A percentile compares a stretch with the other conserved stretches of the same genome.
Evolutionary conservation across 768 basidiomycete genomes (phyloP).

Genomic region (Cystofilobasidium bisporidii): DNA sequence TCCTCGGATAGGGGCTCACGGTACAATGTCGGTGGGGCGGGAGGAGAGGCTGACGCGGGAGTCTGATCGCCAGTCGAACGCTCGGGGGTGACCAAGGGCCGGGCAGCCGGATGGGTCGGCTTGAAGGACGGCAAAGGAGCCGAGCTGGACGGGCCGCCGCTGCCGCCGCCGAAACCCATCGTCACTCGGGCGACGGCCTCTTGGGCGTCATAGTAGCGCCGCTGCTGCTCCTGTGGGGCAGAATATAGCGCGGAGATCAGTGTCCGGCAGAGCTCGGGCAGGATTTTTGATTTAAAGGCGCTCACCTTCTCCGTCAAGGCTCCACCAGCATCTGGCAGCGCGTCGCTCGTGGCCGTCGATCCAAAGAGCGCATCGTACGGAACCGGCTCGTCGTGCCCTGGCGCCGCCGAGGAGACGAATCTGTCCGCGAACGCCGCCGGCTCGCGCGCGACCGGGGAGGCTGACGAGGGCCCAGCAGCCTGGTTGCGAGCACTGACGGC

Average conservation of each 20-base stretch:
- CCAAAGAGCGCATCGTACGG: conserved; percentile 13
- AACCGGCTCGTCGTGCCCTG: conserved; percentile 1
- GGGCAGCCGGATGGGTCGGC: neutral
- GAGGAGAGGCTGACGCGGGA: neutral
- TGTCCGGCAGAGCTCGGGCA: neutral
- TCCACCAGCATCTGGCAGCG: neutral
- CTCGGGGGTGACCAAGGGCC: neutral
- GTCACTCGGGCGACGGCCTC: conserved; percentile 15
- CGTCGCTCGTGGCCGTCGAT: too few species aligned
- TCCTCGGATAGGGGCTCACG: neutral
- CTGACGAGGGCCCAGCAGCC: neutral
- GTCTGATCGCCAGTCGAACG: neutral
- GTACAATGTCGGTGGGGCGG: neutral
- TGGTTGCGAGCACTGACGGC: conserved; percentile 10
- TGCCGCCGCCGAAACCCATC: neutral
- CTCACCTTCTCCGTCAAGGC: conserved; percentile 2
- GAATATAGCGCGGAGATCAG: neutral
- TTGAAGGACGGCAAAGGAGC: neutral
- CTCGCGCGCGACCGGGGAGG: neutral
- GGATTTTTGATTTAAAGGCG: too few species aligned
- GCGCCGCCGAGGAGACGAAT: neutral
- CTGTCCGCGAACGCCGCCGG: neutral
- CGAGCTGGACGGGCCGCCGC: neutral
- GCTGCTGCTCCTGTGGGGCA: conserved; percentile 5
- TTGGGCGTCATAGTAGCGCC: conserved; percentile 16